Evolutionary conservation across 345 rosid species (phyloP).

Genomic region (Diplotaxis tenuifolia): DNA sequence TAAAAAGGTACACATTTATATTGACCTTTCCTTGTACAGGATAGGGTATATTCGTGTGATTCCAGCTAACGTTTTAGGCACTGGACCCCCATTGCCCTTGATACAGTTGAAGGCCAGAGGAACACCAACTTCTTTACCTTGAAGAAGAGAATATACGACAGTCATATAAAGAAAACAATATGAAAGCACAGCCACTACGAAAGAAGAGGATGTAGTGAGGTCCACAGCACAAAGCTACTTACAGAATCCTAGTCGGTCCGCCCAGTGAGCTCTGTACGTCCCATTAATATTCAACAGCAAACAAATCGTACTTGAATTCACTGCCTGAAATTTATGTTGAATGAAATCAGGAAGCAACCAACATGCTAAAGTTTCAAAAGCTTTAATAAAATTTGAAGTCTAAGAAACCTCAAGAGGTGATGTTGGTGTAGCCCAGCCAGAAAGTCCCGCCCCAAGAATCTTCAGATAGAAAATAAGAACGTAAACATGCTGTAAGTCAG

Average conservation of each 20-base stretch:
- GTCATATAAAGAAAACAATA: constrained; percentile 26
- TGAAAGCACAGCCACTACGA: constrained; percentile 10
- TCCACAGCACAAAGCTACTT: constrained; percentile 40
- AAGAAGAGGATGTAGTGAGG: constrained; percentile 12
- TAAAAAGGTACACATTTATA: constrained; percentile 9
- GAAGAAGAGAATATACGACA: constrained; percentile 28
- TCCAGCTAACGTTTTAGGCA: constrained; percentile 80
- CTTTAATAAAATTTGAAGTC: constrained; percentile 26
- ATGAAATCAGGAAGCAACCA: constrained; percentile 13
- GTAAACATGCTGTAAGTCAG: constrained; percentile 25
- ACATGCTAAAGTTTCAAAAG: constrained; percentile 15
- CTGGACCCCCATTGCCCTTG: constrained; percentile 80
- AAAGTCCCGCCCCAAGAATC: constrained; percentile 84
- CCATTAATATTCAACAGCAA: constrained; percentile 81
- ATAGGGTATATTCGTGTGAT: constrained; percentile 82
- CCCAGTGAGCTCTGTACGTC: constrained; percentile 95
- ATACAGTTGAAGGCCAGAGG: constrained; percentile 91
- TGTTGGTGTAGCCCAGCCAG: constrained; percentile 84
- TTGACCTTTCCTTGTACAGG: constrained; percentile 87
- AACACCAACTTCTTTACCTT: constrained; percentile 64
- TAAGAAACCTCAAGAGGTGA: constrained; percentile 82
- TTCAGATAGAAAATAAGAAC: constrained; percentile 41
- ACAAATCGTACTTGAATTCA: constrained; percentile 43
- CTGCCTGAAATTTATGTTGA: constrained; percentile 52
- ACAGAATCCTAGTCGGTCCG: constrained; percentile 88